A percentile compares a stretch with the other conserved stretches of the same genome.
These are phyloP conservation scores for Leptodontidium sp. DNA, from an alignment of 2,329 filamentous ascomycete genomes.

Conservation along the genomic window DNA sequence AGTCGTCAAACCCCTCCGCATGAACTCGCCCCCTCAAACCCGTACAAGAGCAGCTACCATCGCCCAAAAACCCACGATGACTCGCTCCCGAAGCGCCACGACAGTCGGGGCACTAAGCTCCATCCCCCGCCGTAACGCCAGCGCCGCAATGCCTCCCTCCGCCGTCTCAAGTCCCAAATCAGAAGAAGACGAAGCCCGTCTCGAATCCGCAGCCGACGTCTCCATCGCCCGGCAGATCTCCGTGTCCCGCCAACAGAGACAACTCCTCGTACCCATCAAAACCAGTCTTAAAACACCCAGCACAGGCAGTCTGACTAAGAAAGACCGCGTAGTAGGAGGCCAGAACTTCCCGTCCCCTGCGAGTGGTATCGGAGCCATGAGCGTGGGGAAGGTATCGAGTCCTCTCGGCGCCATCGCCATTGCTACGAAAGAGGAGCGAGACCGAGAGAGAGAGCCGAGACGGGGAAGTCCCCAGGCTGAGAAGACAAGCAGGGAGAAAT, in stretches of 20 bases:
- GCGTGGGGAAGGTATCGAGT: slow-evolving; percentile 26
- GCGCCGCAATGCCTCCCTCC: slow-evolving; percentile 11
- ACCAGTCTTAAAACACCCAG: slow-evolving; percentile 39
- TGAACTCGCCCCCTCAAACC: slow-evolving; percentile 16
- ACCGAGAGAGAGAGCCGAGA: slow-evolving; percentile 13
- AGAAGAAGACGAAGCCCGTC: slow-evolving; percentile 50
- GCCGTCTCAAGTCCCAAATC: slow-evolving; percentile 13
- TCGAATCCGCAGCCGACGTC: slow-evolving; percentile 66
- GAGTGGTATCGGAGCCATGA: slow-evolving; percentile 13
- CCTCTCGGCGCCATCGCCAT: slow-evolving; percentile 35
- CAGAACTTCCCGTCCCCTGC: slow-evolving; percentile 29
- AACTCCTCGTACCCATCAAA: slow-evolving; percentile 63
- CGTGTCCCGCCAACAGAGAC: slow-evolving; percentile 67
- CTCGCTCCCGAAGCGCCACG: slow-evolving; percentile 23
- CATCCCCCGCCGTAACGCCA: slow-evolving; percentile 8
- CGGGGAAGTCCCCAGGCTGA: not conserved
- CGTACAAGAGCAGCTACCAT: slow-evolving; percentile 7
- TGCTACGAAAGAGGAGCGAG: slow-evolving; percentile 33
- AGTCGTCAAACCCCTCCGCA: slow-evolving; percentile 21
- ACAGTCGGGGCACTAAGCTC: slow-evolving; percentile 12
- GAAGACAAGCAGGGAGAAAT: slow-evolving; percentile 17
- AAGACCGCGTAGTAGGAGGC: slow-evolving; percentile 7
- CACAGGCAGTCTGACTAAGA: not conserved
- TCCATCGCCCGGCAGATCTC: slow-evolving; percentile 75
- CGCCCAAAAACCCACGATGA: slow-evolving; percentile 8